Evolutionary conservation across 176 grass and related monocot species (phyloP), one percentile per base, ranked within the genome.

Genomic region (Carex scoparia): DNA sequence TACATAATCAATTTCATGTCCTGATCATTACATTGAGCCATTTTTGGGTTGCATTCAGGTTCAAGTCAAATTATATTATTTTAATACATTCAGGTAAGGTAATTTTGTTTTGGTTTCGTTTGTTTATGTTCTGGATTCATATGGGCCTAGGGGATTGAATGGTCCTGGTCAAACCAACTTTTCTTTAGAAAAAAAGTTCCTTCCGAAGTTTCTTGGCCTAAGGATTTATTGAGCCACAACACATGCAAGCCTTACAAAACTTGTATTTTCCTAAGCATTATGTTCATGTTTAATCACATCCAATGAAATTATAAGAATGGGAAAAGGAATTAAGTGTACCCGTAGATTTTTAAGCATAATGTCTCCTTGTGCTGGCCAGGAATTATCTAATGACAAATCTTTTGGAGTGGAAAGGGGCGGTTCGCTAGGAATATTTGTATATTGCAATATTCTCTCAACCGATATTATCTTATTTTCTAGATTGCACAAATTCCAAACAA

Each of bases 391-490:
- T 0, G 46, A 5, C 19, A 77, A 51, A 5, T 86, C 87, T 84
- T 66, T 84, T 88, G 86, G 80, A 18, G 80, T 73, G 49, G 81
- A 70, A 86, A 97, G 87, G 54, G 92, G 92, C 35, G 94, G 90
- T 81, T 98, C 95, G 42, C 85, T 90, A 61, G 86, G 84, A 85
- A 98, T 94, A 84, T 73, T 84, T 5, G 88, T 90, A 63, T 98
- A 98, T 86, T 94, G 92, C 74, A 98, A 77, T 82, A 98, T 93
- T 83, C 95, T 86, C 82, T 97, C 94, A 38, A 97, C 94, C 49
- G 92, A 97, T 86, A 97, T 94, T 53, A 97, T 93, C 37, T 81
- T 86, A 86, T 97, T 97, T 78, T 94, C 92, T 33, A 94, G 81
- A 85, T 27, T 90, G 65, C 95, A 98, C 87, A 94, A 38, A 87